Conservation (phyloP, 129 eudicot species). For the Helianthus annuus region DNA sequence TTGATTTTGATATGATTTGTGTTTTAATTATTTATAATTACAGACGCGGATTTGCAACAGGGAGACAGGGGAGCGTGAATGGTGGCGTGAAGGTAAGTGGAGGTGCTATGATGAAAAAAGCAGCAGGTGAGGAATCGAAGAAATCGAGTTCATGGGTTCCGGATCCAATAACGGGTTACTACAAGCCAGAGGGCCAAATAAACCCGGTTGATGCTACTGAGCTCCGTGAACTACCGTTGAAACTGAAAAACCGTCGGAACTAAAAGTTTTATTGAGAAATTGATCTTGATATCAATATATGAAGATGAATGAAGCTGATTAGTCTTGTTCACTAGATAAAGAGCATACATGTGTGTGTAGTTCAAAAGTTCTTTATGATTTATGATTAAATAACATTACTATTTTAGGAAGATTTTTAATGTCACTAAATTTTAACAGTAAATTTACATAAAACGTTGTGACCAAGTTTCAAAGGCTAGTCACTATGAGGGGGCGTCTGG, state of each 20-base stretch:
- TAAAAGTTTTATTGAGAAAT: neutral
- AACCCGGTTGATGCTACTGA: conserved; percentile 59
- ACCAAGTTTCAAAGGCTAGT: too few relatives aligned
- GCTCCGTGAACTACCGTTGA: conserved; percentile 48
- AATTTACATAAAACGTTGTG: too few relatives aligned
- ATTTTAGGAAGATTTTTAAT: too few relatives aligned
- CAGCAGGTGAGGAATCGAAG: conserved; percentile 39
- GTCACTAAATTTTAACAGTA: too few relatives aligned
- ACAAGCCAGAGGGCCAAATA: conserved; percentile 57
- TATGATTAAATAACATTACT: too few relatives aligned
- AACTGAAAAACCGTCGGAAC: conserved; percentile 36
- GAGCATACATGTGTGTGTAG: neutral
- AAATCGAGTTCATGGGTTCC: conserved; percentile 67
- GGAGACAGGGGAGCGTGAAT: conserved; percentile 43
- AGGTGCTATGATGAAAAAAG: conserved; percentile 46
- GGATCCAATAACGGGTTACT: conserved; percentile 78
- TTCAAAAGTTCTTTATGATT: neutral
- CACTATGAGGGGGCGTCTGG: too few relatives aligned
- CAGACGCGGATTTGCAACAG: conserved; percentile 59
- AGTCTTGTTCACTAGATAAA: neutral
- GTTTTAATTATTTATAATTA: neutral
- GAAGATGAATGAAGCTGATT: conserved; percentile 17
- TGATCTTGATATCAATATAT: neutral
- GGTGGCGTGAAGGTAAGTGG: conserved; percentile 35
- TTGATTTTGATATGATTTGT: neutral